Evolutionary conservation across 164 flowering plant genomes (phyloP), one percentile per base, ranked within the genome.

Genomic region (Malania oleifera): DNA sequence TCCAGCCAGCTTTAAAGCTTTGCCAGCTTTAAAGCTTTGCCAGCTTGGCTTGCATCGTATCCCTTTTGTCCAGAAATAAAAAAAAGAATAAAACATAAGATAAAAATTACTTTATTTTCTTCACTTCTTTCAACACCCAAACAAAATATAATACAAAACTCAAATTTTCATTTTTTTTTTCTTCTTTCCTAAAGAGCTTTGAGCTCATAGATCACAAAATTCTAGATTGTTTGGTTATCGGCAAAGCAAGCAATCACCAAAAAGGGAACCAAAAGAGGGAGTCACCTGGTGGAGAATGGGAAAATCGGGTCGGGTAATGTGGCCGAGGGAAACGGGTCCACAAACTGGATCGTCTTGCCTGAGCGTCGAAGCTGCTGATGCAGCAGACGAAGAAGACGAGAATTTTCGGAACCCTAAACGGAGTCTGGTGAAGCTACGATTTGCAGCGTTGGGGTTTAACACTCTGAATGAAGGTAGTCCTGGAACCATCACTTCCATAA

Each of bases 261-360:
- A 43, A 18, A 0, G 29, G 11, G 17, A 8, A 54, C 14, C 17
- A 37, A 37, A 48, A 55, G 19, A 39, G 28, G 13, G 5, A 27
- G 22, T 2, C 18, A 87, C 98, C 96, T 93, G 98, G 64, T 84
- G 80, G 26, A 93, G 98, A 65, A 93, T 89, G 1, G 91, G 98
- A 64, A 93, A 93, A 71, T 93, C 90, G 62, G 77, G 81, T 54
- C 86, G 78, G 51, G 85, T 79, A 25, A 67, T 25, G 63, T 84
- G 86, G 0, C 96, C 98, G 20, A 92, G 87, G 0, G 95, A 87
- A 26, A 70, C 47, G 18, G 83, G 60, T 4, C 51, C 64, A 19
- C 31, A 50, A 14, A 48, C 40, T 6, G 70, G 56, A 44, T 57
- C 62, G 41, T 18, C 28, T 29, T 55, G 59, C 3, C 17, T 31